Percentiles rank a stretch among this genome's conserved stretches.
Evolutionary conservation across 1,284 basidiomycete genomes (phyloP).

Genomic region (Agaricales sp.): DNA sequence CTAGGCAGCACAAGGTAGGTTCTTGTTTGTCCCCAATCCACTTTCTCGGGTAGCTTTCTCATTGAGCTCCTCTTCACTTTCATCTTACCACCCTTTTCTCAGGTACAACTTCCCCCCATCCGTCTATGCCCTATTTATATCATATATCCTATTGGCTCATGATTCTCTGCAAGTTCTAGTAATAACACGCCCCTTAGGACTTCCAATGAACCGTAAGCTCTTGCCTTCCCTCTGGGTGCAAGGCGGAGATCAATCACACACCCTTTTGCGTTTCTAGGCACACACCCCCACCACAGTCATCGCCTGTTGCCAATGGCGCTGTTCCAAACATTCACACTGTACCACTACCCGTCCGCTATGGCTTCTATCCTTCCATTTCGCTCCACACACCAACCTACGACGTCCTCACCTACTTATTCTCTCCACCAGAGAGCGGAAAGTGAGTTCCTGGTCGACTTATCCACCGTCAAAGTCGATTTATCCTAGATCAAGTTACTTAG

Average conservation of each 20-base stretch:
- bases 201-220: not conserved
- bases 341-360: constrained; percentile 34
- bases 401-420: constrained; percentile 59
- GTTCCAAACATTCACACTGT: constrained; percentile 18
- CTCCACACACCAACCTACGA: constrained; percentile 48
- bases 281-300: constrained; percentile 1
- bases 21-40: constrained; percentile 1
- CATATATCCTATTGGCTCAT: too few species aligned
- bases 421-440: constrained; percentile 54
- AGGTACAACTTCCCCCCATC: not conserved
- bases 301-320: constrained; percentile 5
- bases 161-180: too few species aligned
- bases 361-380: constrained; percentile 41
- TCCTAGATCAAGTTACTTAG: constrained; percentile 2
- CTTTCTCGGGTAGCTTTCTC: not conserved
- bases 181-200: not conserved
- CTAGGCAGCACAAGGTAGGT: constrained; percentile 35
- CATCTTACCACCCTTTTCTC: not conserved
- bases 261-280: not conserved
- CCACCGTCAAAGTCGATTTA: too few species aligned
- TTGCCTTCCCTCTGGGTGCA: too few species aligned
- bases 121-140: not conserved
- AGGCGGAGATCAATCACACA: too few species aligned
- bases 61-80: not conserved
- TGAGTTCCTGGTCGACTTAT: too few species aligned